Percentiles rank a stretch among this genome's conserved stretches.
Evolutionary conservation across 2,329 filamentous ascomycete genomes (phyloP).

Genomic region (Calonectria montana): DNA sequence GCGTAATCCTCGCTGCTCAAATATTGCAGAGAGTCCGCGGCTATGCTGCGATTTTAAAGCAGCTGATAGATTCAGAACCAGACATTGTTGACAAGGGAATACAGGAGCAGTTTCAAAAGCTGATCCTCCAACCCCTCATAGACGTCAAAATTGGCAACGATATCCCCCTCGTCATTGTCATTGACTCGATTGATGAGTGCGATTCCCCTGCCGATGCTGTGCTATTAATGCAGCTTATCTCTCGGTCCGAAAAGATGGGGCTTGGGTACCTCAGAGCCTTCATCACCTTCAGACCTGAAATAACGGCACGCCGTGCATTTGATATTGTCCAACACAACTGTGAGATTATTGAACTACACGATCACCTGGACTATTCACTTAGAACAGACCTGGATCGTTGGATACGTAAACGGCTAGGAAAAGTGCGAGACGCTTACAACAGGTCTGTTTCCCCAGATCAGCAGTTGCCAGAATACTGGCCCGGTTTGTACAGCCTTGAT

Average conservation of each 20-base stretch:
- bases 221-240: neutral
- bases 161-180: neutral
- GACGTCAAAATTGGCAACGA: neutral
- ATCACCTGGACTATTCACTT: neutral
- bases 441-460: neutral
- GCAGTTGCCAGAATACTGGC: neutral
- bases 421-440: neutral
- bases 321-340: too few relatives aligned
- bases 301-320: too few relatives aligned
- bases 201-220: neutral
- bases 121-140: neutral
- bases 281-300: too few relatives aligned
- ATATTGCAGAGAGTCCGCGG: neutral
- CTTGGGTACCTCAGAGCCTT: too few relatives aligned
- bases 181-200: neutral
- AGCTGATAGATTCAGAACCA: neutral
- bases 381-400: neutral
- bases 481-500: neutral
- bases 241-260: neutral
- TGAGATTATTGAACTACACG: neutral
- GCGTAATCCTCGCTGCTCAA: neutral
- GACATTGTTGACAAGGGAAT: neutral
- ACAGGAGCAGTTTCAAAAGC: neutral
- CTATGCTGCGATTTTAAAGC: neutral
- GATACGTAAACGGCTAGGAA: neutral